Percentiles rank a stretch among this genome's conserved stretches.
Evolutionary conservation across 1,284 basidiomycete species (phyloP).

Genomic region (Singerocomus rubriflavus): DNA sequence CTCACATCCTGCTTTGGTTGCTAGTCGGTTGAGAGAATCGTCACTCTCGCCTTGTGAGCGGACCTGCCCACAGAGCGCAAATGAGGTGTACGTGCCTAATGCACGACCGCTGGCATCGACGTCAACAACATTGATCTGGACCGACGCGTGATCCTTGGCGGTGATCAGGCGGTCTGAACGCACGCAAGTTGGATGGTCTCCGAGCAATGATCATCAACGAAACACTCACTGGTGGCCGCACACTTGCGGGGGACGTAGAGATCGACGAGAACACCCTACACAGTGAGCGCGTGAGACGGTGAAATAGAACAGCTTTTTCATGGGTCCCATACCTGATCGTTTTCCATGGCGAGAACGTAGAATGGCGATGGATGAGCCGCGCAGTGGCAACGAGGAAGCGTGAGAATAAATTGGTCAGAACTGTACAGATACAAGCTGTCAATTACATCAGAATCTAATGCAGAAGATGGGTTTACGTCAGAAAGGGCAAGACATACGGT

Average conservation of each 20-base stretch:
- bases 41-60: slow-evolving; percentile 95
- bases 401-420: slow-evolving; percentile 31
- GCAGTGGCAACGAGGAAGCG: slow-evolving; percentile 12
- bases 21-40: slow-evolving; percentile 95
- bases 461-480: slow-evolving; percentile 5
- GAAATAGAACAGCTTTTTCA: not conserved
- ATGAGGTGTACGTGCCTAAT: slow-evolving; percentile 83
- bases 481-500: too few relatives aligned
- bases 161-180: slow-evolving; percentile 87
- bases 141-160: slow-evolving; percentile 98
- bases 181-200: slow-evolving; percentile 4
- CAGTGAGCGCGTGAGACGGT: not conserved
- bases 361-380: not conserved
- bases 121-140: slow-evolving; percentile 94
- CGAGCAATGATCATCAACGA: not conserved
- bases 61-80: slow-evolving; percentile 93
- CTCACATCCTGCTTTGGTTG: slow-evolving; percentile 94
- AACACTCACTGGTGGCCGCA: slow-evolving; percentile 83
- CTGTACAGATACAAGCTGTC: slow-evolving; percentile 23
- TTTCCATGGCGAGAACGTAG: slow-evolving; percentile 59
- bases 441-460: too few relatives aligned
- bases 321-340: slow-evolving; percentile 62
- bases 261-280: slow-evolving; percentile 96
- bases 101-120: slow-evolving; percentile 94
- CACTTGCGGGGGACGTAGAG: slow-evolving; percentile 99